phyloP scores from a whole-genome alignment of 2,329 filamentous ascomycete genomes.

The Cordyceps javanica region DNA sequence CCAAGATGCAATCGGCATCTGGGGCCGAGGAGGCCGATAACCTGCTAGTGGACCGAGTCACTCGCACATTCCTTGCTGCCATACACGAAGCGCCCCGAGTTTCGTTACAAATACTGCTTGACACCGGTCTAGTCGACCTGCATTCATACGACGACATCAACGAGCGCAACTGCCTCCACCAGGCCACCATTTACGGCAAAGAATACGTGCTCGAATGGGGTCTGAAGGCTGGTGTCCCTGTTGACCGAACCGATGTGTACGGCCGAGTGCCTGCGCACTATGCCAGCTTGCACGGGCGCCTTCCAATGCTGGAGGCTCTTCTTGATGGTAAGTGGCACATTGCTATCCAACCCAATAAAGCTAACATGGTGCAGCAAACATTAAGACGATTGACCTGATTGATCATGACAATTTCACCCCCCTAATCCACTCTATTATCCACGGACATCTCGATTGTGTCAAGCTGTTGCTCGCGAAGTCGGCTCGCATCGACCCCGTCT shows the following conservation, averaged over 20 bases:
- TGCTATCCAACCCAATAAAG: neutral
- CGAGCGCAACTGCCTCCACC: slow-evolving; percentile 91
- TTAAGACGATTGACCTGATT: slow-evolving; percentile 74
- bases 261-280: slow-evolving; percentile 92
- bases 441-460: slow-evolving; percentile 75
- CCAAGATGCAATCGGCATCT: slow-evolving; percentile 55
- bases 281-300: slow-evolving; percentile 86
- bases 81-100: slow-evolving; percentile 78
- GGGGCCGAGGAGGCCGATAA: slow-evolving; percentile 48
- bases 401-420: slow-evolving; percentile 98
- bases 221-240: slow-evolving; percentile 68
- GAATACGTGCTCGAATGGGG: slow-evolving; percentile 70
- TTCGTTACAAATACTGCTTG: slow-evolving; percentile 68
- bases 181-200: slow-evolving; percentile 92
- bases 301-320: slow-evolving; percentile 74
- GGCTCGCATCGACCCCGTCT: slow-evolving; percentile 78
- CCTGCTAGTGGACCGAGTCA: slow-evolving; percentile 67
- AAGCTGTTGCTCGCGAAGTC: slow-evolving; percentile 68
- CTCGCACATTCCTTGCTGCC: slow-evolving; percentile 82
- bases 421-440: slow-evolving; percentile 89
- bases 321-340: slow-evolving; percentile 47
- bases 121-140: slow-evolving; percentile 80
- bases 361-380: slow-evolving; percentile 44
- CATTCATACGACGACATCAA: slow-evolving; percentile 96
- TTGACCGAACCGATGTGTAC: slow-evolving; percentile 82